phyloP scores from a whole-genome alignment of 192 early-diverging fungal genomes.

The Diversispora eburnea region DNA sequence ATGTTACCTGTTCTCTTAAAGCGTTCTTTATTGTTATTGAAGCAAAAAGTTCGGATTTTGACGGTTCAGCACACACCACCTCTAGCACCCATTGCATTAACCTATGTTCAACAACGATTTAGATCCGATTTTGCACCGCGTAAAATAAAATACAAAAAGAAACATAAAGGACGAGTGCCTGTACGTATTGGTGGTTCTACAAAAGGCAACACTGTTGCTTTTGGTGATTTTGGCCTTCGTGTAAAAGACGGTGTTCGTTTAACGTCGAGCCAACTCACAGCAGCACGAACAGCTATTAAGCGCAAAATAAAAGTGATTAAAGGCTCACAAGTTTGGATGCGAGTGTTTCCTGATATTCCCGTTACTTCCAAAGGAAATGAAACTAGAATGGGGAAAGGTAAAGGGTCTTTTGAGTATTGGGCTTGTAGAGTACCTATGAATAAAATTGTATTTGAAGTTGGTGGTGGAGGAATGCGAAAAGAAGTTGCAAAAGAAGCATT shows the following conservation, averaged over 20 bases:
- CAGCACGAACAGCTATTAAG: constrained; percentile 66
- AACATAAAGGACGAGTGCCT: constrained; percentile 84
- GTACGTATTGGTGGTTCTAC: constrained; percentile 79
- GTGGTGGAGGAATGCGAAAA: constrained; percentile 68
- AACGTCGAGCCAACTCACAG: constrained; percentile 78
- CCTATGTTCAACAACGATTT: constrained; percentile 48
- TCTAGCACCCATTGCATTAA: constrained; percentile 21
- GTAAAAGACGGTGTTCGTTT: constrained; percentile 79
- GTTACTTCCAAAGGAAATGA: constrained; percentile 89
- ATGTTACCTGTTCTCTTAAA: no score
- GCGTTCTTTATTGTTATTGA: no score
- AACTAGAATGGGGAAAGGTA: constrained; percentile 97
- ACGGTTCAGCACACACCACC: no score
- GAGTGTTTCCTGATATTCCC: constrained; percentile 90
- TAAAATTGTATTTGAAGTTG: constrained; percentile 86
- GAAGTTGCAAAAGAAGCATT: constrained; percentile 80
- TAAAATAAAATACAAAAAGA: constrained; percentile 72
- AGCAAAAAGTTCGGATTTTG: no score
- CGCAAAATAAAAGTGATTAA: constrained; percentile 86
- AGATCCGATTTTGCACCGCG: constrained; percentile 73
- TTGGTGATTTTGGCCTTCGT: constrained; percentile 91
- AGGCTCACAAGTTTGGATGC: constrained; percentile 78
- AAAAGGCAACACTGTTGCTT: constrained; percentile 80
- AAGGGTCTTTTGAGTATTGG: constrained; percentile 91
- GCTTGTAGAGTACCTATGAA: constrained; percentile 86